phyloP scores from a whole-genome alignment of 2,329 filamentous ascomycete genomes.

The Fusarium beomiforme region DNA sequence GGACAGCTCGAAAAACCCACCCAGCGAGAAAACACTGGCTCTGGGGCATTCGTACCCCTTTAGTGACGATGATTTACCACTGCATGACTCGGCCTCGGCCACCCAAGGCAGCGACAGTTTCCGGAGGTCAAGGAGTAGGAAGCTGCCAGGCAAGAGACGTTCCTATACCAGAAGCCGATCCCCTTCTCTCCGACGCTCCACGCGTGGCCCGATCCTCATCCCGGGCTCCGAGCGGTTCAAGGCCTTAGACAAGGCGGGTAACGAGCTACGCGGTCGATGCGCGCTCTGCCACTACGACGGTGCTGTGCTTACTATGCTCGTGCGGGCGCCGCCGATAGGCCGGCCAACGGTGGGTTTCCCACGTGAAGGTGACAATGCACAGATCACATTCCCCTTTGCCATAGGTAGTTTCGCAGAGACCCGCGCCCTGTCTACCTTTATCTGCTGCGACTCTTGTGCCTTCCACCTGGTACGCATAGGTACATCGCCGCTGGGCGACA shows the following conservation, averaged over 20 bases:
- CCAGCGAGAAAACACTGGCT: not conserved
- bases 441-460: not conserved
- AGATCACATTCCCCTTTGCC: not conserved
- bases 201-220: not conserved
- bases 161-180: not conserved
- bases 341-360: not conserved
- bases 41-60: too few relatives aligned
- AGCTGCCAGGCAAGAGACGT: not conserved
- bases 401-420: not conserved
- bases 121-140: not conserved
- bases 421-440: not conserved
- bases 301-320: not conserved
- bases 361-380: not conserved
- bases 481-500: not conserved
- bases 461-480: not conserved
- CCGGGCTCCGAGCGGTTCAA: not conserved
- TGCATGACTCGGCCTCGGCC: not conserved
- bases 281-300: not conserved
- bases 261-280: not conserved
- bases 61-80: not conserved
- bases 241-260: not conserved
- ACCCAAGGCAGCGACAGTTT: not conserved
- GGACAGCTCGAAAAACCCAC: not conserved
- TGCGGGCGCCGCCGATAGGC: not conserved
- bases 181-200: not conserved